Base-by-base conservation (phyloP, 495 filamentous ascomycete genomes). In the Aspergillus steynii region DNA sequence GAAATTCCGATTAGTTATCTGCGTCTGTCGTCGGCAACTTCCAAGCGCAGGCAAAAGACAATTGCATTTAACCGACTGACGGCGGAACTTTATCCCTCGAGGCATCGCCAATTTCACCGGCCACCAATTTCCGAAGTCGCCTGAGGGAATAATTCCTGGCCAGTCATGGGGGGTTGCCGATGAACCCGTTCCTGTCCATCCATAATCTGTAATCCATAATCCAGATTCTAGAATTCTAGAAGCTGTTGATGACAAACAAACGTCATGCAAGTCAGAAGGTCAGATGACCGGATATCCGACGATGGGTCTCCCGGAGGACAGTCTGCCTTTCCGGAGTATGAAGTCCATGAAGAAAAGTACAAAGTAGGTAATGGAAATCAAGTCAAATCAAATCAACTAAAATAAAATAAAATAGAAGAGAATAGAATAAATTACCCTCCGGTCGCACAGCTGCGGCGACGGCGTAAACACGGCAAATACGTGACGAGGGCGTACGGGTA, bases 51-150 rank as follows among this genome's bases (percentile, higher is more conserved):
- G 31, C 31, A 32, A 32, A 32, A 32, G 4, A 32, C 31, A 14
- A 55, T 45, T 47, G 26, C 8, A 55, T 45, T 55, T 55, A 55
- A 47, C 53, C 53, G 53, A 45, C 9, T 26, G 25, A 46, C 34
- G 53, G 37, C 42, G 34, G 25, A 55, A 55, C 53, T 55, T n/a
- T 20, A 53, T 53, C 28, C 20, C 49, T 50, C 12, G 51, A 37
- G 9, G 2, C 6, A 45, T 46, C 26, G 8, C 29, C n/a, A 15
- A 55, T 45, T 29, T 52, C 53, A 55, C n/a, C 53, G 53, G 53
- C 46, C 53, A 47, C 42, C 25, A 14, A 55, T 46, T 55, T 55
- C 34, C 53, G 53, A 55, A 20, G 6, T 12, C 12, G 28, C 20
- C 9, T 27, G 46, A 5, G 12, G 31, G 1, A 20, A 54, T 28